Percentiles rank a stretch among this genome's conserved stretches.
phyloP scores from a whole-genome alignment of 352 stramenopile species.

The Phytophthora brassicae region DNA sequence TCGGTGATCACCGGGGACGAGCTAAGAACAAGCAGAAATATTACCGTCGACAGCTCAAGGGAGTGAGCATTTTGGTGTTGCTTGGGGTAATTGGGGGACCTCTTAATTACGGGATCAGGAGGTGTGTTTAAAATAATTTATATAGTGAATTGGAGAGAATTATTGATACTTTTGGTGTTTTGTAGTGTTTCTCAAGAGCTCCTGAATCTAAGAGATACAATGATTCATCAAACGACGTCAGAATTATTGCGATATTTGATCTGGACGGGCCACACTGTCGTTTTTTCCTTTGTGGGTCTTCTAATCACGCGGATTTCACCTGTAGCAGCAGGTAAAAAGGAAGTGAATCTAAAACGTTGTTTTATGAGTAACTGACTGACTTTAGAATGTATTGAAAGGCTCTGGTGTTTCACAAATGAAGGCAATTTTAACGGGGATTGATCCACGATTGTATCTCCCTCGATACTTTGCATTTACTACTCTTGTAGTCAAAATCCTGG shows the following conservation, averaged over 20 bases:
- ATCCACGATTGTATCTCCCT: slow-evolving; percentile 70
- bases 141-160: no score
- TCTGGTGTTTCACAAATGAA: slow-evolving; percentile 87
- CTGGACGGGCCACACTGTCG: slow-evolving; percentile 61
- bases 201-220: slow-evolving; percentile 31
- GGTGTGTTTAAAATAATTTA: no score
- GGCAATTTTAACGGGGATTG: slow-evolving; percentile 74
- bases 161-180: slow-evolving; percentile 6
- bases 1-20: slow-evolving; percentile 41
- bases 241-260: slow-evolving; percentile 40
- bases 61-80: slow-evolving; percentile 69
- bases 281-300: slow-evolving; percentile 59
- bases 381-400: slow-evolving; percentile 21
- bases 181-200: slow-evolving; percentile 39
- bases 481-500: slow-evolving; percentile 81
- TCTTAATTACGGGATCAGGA: slow-evolving; percentile 64
- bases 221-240: slow-evolving; percentile 41
- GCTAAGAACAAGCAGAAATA: slow-evolving; percentile 48
- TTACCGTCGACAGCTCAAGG: slow-evolving; percentile 59
- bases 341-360: not conserved
- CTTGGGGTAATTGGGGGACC: slow-evolving; percentile 75
- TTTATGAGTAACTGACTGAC: not conserved
- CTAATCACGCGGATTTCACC: slow-evolving; percentile 62
- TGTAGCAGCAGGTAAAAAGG: slow-evolving; percentile 44
- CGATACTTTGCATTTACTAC: slow-evolving; percentile 73